Evolutionary conservation across 2,329 filamentous ascomycete species (phyloP), one percentile per base, ranked within the genome.

Genomic region (Talaromyces pinophilus): DNA sequence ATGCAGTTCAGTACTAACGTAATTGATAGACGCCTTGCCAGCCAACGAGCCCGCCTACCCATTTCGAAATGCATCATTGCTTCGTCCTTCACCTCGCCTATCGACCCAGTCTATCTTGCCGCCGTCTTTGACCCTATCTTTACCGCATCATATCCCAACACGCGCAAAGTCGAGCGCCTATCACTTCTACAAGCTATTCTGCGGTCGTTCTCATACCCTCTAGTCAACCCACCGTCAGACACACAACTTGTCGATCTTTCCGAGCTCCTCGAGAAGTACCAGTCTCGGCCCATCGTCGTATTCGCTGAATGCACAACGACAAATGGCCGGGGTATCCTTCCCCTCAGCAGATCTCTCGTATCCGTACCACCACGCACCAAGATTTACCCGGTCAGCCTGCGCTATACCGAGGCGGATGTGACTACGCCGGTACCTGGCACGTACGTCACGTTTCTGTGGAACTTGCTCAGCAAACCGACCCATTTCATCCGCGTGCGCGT

Each of bases 81-180:
- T 59, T 90, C 92, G 62, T 95, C 92, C 68, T 95, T 93, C 77
- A 97, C 93, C 40, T 96, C 92, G 10, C 95, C 95, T 8, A 87
- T 99, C 76, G 95, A 99, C 77, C 90, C 93, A 17, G 82, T 99
- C 65, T 99, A 98, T 79, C 88, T 99, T 28, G 92, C 95, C 67
- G 93, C 93, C 69, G 92, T 98, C 74, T 99, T 98, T 82, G 92
- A 97, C 76, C 95, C 95, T 2, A 86, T 99, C 76, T 98, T 99
- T 81, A 96, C 93, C 11, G 83, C 91, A 55, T 92, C 90, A 0
- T 97, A 92, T 77, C 92, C 93, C 0, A 82, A 84, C 67, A 90
- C 88, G 2, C 86, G 87, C 57, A 86, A 88, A 67, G 90, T 99
- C 30, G 88, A 90, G 72, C 90, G 85, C 55, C 87, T 98, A 57